Evolutionary conservation across 352 stramenopile species (phyloP).

Genomic region (Phytophthora fragariaefolia): DNA sequence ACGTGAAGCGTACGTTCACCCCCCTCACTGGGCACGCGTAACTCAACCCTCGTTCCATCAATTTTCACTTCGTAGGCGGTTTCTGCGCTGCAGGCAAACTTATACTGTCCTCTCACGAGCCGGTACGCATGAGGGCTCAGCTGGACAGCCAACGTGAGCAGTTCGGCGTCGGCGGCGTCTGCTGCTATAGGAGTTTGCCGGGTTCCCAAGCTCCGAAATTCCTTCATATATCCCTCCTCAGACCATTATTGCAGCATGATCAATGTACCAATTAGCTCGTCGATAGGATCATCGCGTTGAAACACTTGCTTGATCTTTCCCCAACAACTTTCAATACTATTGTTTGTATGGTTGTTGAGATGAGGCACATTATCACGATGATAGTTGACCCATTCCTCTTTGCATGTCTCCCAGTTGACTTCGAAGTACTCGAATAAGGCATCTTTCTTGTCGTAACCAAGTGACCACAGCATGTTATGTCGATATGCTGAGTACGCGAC

Average conservation of each 20-base stretch:
- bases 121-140: slow-evolving; percentile 12
- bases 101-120: slow-evolving; percentile 12
- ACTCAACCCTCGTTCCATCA: not conserved
- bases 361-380: not conserved
- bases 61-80: not conserved
- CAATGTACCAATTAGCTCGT: not conserved
- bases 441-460: slow-evolving; percentile 9
- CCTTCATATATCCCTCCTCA: slow-evolving; percentile 19
- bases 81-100: not conserved
- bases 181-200: not conserved
- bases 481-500: not conserved
- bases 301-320: not conserved
- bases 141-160: slow-evolving; percentile 11
- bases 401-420: slow-evolving; percentile 16
- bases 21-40: not conserved
- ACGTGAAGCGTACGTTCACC: slow-evolving; percentile 1
- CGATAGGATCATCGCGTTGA: not conserved
- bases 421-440: slow-evolving; percentile 19
- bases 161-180: slow-evolving; percentile 10
- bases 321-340: not conserved
- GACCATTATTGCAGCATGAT: slow-evolving; percentile 24
- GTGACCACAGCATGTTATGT: slow-evolving; percentile 5
- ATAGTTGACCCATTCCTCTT: slow-evolving; percentile 9
- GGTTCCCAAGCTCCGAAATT: slow-evolving; percentile 9
- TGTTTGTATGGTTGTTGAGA: not conserved